Evolutionary conservation across 306 rosid species (phyloP).

Genomic region (Lagenaria siceraria): DNA sequence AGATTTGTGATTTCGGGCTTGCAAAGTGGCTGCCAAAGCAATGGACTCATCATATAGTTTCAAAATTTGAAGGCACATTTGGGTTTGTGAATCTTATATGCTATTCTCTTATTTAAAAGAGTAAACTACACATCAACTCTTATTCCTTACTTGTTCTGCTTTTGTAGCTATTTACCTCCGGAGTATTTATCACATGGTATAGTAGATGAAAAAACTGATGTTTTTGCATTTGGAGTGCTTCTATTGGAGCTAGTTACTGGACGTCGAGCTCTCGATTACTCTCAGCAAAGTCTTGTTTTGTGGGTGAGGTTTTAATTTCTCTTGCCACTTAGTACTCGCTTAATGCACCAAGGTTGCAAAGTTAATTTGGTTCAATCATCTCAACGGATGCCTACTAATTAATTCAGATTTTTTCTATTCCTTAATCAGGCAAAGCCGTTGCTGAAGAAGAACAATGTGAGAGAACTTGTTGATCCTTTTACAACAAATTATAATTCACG

Average conservation of each 20-base stretch:
- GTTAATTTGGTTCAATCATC: not conserved
- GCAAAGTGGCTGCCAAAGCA: conserved; percentile 95
- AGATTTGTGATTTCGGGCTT: conserved; percentile 97
- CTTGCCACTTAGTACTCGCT: not conserved
- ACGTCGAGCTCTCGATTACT: conserved; percentile 86
- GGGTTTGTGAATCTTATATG: conserved; percentile 45
- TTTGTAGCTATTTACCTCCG: conserved; percentile 77
- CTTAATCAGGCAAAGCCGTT: conserved; percentile 67
- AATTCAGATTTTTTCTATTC: not conserved
- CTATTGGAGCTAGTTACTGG: conserved; percentile 82
- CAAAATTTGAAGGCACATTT: conserved; percentile 94
- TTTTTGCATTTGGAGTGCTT: conserved; percentile 82
- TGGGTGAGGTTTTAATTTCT: conserved; percentile 42
- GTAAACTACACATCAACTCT: not conserved
- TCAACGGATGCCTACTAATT: not conserved
- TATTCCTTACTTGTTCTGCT: not conserved
- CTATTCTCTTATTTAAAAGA: conserved; percentile 1
- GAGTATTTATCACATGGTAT: conserved; percentile 87
- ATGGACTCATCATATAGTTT: conserved; percentile 82
- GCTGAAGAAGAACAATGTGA: conserved; percentile 48
- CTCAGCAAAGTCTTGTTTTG: conserved; percentile 87
- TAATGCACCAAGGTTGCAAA: not conserved
- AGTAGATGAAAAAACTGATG: conserved; percentile 93
- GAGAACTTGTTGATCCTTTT: conserved; percentile 55
- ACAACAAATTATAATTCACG: conserved; percentile 34